These are phyloP conservation scores for Lipomyces spencermartinsiae DNA, from an alignment of 805 yeast genomes.

Conservation along the genomic window DNA sequence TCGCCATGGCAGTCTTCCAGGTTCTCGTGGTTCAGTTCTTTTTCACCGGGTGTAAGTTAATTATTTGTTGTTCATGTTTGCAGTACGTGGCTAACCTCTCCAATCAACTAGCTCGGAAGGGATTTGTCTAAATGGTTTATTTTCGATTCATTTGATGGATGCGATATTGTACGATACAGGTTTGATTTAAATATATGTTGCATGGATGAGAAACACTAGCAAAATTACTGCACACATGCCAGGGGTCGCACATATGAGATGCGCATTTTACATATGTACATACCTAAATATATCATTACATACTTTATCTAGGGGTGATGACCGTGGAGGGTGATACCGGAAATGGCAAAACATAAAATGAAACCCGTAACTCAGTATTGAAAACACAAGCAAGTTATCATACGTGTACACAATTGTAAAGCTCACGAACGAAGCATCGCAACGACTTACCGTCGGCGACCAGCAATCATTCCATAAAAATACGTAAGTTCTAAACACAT, in stretches of 20 bases:
- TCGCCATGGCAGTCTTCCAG: constrained; percentile 76
- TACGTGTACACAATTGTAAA: neutral
- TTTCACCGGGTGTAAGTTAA: constrained; percentile 55
- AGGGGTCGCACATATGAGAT: neutral
- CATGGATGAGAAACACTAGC: neutral
- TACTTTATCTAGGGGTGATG: neutral
- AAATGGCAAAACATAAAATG: neutral
- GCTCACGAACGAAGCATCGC: neutral
- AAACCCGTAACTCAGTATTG: neutral
- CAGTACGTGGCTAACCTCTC: neutral
- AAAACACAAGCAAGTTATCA: neutral
- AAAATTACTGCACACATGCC: neutral
- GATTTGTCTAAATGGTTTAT: constrained; percentile 30
- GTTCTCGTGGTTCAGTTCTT: constrained; percentile 82
- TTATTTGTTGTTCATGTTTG: neutral
- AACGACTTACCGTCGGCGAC: neutral
- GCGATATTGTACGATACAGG: constrained; percentile 4
- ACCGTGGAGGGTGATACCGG: neutral
- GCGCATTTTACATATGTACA: constrained; percentile 2
- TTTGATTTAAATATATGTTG: neutral
- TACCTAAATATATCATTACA: neutral
- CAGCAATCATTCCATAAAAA: neutral
- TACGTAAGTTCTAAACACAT: neutral
- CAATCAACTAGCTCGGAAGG: constrained; percentile 36
- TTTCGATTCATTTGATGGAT: neutral